These are phyloP conservation scores for Serendipita sp. DNA, from an alignment of 1,284 basidiomycete genomes.

Conservation along the genomic window DNA sequence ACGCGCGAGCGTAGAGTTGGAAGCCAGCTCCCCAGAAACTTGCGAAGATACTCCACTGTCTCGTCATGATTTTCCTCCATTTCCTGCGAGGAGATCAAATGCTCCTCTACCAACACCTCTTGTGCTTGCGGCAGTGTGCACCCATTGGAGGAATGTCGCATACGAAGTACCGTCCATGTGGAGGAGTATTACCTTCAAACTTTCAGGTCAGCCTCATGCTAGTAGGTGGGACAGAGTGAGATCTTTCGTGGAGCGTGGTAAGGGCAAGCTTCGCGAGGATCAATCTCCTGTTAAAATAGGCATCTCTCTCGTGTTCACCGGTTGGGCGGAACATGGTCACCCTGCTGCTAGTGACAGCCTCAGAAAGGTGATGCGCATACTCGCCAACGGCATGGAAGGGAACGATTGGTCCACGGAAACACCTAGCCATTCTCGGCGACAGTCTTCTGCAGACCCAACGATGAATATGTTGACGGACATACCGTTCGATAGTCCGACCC, in stretches of 20 bases:
- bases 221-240: not conserved
- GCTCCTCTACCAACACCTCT: not conserved
- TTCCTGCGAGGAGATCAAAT: not conserved
- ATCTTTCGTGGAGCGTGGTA: not conserved
- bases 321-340: not conserved
- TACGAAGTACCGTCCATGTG: not conserved
- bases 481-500: not conserved
- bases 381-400: not conserved
- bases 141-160: not conserved
- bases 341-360: not conserved
- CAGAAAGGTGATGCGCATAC: not conserved
- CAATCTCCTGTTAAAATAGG: not conserved
- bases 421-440: not conserved
- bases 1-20: not conserved
- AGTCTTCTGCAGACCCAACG: not conserved
- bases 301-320: not conserved
- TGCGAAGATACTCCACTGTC: not conserved
- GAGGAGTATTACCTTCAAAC: not conserved
- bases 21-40: not conserved
- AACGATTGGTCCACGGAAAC: not conserved
- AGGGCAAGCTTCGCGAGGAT: not conserved
- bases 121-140: not conserved
- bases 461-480: not conserved
- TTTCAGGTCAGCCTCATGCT: not conserved
- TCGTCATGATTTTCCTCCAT: not conserved